These are phyloP conservation scores for Neoboletus subvelutipes DNA, from an alignment of 768 basidiomycete genomes.

Conservation along the genomic window DNA sequence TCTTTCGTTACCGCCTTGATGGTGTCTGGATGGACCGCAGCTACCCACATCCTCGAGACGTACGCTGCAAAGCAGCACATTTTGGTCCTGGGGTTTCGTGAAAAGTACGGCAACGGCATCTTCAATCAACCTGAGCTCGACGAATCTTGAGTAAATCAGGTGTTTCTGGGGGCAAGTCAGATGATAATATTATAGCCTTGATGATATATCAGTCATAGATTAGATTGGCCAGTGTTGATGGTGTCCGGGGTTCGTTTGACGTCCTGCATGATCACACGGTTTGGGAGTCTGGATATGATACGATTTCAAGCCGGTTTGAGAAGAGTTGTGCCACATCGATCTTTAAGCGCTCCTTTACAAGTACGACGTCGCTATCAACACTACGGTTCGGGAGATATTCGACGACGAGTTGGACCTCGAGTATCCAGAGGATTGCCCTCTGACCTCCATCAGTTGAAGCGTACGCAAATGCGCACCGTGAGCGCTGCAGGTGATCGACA, in stretches of 20 bases:
- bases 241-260: conserved; percentile 39
- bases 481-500: conserved; percentile 84
- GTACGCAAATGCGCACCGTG: conserved; percentile 61
- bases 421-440: conserved; percentile 86
- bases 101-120: conserved; percentile 86
- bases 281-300: conserved; percentile 95
- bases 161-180: background rate
- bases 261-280: conserved; percentile 96
- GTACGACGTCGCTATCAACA: conserved; percentile 98
- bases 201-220: background rate
- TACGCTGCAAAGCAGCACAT: conserved; percentile 90
- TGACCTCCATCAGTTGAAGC: conserved; percentile 77
- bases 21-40: conserved; percentile 97
- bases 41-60: conserved; percentile 94
- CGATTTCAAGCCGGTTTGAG: conserved; percentile 96
- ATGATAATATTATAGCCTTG: background rate
- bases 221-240: background rate
- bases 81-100: conserved; percentile 92
- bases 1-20: conserved; percentile 89
- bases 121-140: conserved; percentile 87
- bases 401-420: conserved; percentile 90
- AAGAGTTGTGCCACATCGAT: conserved; percentile 95
- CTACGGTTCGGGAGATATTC: conserved; percentile 94
- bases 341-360: conserved; percentile 95
- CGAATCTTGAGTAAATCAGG: conserved; percentile 47